Evolutionary conservation across 805 yeast genomes (phyloP).

Genomic region (Cyberlindnera galapagoensis): DNA sequence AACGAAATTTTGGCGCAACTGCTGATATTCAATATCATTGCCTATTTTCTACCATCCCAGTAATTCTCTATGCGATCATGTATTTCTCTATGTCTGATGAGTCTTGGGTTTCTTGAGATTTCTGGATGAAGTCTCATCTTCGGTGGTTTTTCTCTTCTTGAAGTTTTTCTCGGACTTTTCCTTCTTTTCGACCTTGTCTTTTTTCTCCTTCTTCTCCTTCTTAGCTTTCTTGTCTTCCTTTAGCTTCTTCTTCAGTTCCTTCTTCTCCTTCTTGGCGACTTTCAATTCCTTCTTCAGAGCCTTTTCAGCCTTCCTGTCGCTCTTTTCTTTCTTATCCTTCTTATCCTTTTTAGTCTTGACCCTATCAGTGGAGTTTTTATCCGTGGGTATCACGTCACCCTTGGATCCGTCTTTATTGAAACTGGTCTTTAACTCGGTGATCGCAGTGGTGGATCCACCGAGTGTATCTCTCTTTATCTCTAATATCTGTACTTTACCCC

Average conservation of each 20-base stretch:
- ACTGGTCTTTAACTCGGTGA: conserved; percentile 12
- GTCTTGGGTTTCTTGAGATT: conserved; percentile 6
- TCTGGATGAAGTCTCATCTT: background rate
- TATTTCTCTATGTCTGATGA: conserved; percentile 3
- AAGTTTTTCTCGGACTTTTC: conserved; percentile 22
- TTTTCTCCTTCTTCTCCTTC: conserved; percentile 11
- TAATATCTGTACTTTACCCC: conserved; percentile 31
- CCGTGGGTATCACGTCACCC: conserved; percentile 1
- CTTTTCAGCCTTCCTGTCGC: conserved; percentile 15
- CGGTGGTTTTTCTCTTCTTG: background rate
- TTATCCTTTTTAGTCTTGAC: conserved; percentile 10
- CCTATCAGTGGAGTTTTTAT: background rate
- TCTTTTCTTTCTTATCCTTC: conserved; percentile 16
- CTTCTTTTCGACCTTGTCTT: conserved; percentile 23
- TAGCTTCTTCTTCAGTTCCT: conserved; percentile 21
- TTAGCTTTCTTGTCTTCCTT: conserved; percentile 12
- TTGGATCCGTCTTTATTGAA: conserved; percentile 4
- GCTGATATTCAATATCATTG: no score
- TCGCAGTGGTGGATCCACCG: conserved; percentile 3
- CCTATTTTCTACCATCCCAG: no score
- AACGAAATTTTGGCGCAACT: no score
- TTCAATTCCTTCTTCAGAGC: conserved; percentile 20
- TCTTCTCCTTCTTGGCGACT: conserved; percentile 18
- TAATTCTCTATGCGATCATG: background rate
- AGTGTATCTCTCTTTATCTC: conserved; percentile 2